Base-by-base conservation (phyloP, 805 yeast genomes). In the Wickerhamiella qilinensis region DNA sequence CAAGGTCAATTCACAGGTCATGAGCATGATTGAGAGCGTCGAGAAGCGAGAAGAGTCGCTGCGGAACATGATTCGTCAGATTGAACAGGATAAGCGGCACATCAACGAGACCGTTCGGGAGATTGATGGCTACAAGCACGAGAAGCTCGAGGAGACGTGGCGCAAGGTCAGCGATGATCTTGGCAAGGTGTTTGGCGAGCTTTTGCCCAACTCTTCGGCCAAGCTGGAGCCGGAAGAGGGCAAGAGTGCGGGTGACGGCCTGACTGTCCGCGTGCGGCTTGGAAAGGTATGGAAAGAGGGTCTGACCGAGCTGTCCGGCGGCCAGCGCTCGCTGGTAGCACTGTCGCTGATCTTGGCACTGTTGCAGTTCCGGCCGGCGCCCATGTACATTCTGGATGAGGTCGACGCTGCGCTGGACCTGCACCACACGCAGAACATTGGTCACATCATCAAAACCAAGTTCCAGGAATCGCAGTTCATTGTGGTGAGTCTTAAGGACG, bases 371-470 rank as follows among this genome's bases (percentile, higher is more conserved):
- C 83, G 85, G 56, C 99, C 99, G 4, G 98, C 99, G 1, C 98
- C 98, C 6, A 82, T 91, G 94, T 91, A 91, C 54, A 88, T 91
- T 48, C 64, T 91, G 41, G 98, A 91, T 60, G 98, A 91, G 61
- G 96, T 91, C 29, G 98, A 91, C 62, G 98, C 99, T 1, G 99
- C 99, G 1, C 68, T 91, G 46, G 99, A 91, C 65, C 69, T 88
- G 46, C 82, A 93, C 42, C 99, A 91, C 55, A 91, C 99, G 1
- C 97, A 91, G 57, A 91, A 91, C 52, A 91, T 91, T 52, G 99
- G 99, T 3, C 94, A 84, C 53, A 66, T 91, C 55, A 91, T 91
- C 58, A 91, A 88, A 60, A 88, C 96, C 0, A 66, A 94, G 48
- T 91, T 91, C 61, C 80, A 82, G 57, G 95, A 94, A 1, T 81